phyloP scores from a whole-genome alignment of 2,329 filamentous ascomycete genomes.

The Paracorniculantispora psalliotae region DNA sequence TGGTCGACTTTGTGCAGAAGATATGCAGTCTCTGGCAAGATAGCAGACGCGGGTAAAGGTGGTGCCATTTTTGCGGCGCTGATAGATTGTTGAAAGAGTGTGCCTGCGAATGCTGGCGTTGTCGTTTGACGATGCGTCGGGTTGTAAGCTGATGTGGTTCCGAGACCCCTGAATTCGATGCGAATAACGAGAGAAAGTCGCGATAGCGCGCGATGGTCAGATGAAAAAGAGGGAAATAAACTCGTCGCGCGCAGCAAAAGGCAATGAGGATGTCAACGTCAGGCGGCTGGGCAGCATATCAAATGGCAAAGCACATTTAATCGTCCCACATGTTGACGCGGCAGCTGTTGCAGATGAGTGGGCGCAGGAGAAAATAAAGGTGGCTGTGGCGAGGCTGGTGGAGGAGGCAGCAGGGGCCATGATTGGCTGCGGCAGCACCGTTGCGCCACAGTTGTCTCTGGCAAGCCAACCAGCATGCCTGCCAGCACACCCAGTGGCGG shows the following conservation, averaged over 20 bases:
- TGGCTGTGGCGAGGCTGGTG: constrained; percentile 10
- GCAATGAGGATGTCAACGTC: not conserved
- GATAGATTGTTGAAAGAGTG: no score
- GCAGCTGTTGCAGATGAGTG: constrained; percentile 1
- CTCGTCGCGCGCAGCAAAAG: not conserved
- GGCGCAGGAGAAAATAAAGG: not conserved
- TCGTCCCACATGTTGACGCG: constrained; percentile 10
- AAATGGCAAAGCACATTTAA: not conserved
- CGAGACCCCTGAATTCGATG: no score
- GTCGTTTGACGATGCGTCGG: no score
- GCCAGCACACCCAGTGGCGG: not conserved
- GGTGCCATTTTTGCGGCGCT: constrained; percentile 1
- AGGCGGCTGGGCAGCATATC: constrained; percentile 9
- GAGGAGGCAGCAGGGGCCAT: not conserved
- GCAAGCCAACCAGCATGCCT: not conserved
- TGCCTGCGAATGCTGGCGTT: not conserved
- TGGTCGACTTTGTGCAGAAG: not conserved
- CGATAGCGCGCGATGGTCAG: not conserved
- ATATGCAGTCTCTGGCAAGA: not conserved
- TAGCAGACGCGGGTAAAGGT: not conserved
- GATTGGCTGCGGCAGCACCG: not conserved
- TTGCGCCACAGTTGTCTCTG: no score
- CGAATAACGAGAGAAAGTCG: not conserved
- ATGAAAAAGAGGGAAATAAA: not conserved
- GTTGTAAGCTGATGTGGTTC: no score